Conservation (phyloP, 805 yeast genomes). For the Dipodascus geniculatus region DNA sequence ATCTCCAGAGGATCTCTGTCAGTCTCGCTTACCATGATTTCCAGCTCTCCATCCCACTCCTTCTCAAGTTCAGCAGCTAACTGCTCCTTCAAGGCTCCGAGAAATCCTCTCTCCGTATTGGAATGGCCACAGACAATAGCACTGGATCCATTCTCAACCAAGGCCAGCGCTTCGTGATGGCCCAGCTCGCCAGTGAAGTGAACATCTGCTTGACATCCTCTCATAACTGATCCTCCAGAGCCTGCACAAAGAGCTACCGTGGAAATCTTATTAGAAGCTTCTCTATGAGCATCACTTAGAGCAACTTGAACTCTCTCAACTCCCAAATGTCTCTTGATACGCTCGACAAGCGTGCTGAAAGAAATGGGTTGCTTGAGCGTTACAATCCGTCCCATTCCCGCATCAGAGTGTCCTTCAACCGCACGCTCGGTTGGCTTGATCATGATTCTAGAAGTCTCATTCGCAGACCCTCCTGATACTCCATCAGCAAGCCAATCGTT, state of each 20-base stretch:
- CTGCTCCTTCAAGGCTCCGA: constrained; percentile 40
- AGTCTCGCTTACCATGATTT: constrained; percentile 37
- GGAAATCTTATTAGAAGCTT: constrained; percentile 26
- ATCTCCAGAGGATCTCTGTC: constrained; percentile 56
- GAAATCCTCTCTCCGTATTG: constrained; percentile 84
- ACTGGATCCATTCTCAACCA: constrained; percentile 57
- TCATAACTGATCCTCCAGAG: constrained; percentile 72
- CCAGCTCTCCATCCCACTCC: constrained; percentile 21
- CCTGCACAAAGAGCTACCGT: constrained; percentile 90
- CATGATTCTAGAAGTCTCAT: constrained; percentile 23
- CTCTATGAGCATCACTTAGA: constrained; percentile 21
- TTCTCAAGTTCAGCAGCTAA: constrained; percentile 32
- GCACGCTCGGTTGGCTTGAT: constrained; percentile 33
- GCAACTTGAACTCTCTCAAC: constrained; percentile 57
- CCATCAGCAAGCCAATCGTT: constrained; percentile 82
- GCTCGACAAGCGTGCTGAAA: constrained; percentile 34
- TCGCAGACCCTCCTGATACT: constrained; percentile 26
- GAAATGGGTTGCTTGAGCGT: constrained; percentile 33
- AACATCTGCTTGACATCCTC: constrained; percentile 46
- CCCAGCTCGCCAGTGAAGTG: constrained; percentile 87
- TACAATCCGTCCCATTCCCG: constrained; percentile 78
- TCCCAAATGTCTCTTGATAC: constrained; percentile 42
- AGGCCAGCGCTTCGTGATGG: constrained; percentile 77
- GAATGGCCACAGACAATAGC: constrained; percentile 81
- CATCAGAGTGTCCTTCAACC: constrained; percentile 31